Conservation (phyloP, 2,329 filamentous ascomycete species). For the Neofusicoccum sp. region DNA sequence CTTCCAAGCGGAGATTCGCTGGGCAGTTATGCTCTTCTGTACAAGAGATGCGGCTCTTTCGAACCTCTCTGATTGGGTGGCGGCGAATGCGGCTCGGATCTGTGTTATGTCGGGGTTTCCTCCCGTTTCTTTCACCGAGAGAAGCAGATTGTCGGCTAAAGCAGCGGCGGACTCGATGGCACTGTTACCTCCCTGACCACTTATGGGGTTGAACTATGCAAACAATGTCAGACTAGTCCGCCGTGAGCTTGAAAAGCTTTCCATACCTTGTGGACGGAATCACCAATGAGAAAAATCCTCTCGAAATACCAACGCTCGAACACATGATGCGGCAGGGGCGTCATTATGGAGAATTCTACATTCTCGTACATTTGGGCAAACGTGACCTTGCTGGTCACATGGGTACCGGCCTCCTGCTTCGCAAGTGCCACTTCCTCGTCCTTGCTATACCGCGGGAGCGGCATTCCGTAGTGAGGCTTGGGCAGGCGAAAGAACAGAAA, state of each 20-base stretch:
- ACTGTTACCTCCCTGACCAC: constrained; percentile 24
- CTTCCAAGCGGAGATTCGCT: not conserved
- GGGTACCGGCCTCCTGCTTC: constrained; percentile 25
- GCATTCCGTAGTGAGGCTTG: constrained; percentile 21
- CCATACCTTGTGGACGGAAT: constrained; percentile 43
- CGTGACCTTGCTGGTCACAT: constrained; percentile 27
- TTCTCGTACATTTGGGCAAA: constrained; percentile 37
- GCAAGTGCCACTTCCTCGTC: constrained; percentile 32
- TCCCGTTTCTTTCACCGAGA: not conserved
- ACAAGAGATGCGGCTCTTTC: not conserved
- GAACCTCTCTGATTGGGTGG: not conserved
- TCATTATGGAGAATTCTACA: constrained; percentile 23
- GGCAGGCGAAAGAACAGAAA: constrained; percentile 28
- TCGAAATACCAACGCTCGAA: constrained; percentile 40
- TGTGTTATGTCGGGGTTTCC: not conserved
- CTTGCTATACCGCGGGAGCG: constrained; percentile 31
- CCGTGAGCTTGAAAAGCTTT: not conserved
- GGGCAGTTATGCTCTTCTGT: not conserved
- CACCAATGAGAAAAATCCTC: constrained; percentile 41
- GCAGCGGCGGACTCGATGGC: constrained; percentile 24
- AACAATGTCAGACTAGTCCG: not conserved
- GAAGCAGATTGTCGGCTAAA: constrained; percentile 13
- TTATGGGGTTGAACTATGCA: constrained; percentile 21
- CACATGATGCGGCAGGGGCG: constrained; percentile 38
- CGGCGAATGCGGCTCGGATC: not conserved